Base-by-base conservation (phyloP, 306 rosid genomes). In the Trifolium repens region DNA sequence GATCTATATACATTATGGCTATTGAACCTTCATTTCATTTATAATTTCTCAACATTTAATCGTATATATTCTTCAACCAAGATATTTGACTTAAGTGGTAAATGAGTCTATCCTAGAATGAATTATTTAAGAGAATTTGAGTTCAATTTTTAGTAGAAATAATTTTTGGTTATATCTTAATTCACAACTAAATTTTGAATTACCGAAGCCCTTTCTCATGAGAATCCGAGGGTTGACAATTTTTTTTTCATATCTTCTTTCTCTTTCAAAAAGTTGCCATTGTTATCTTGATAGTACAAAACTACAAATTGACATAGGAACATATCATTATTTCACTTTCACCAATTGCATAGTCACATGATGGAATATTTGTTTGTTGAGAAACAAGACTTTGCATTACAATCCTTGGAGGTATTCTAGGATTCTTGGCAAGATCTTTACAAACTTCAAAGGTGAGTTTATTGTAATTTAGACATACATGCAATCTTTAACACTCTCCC, bases 381-480 rank as follows among this genome's bases (percentile, higher is more conserved):
- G 86, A 80, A 17, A 89, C 81, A 11, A 92, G 87, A 46, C 93
- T 96, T 42, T 88, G 81, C 69, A 92, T 74, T 4, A n/a, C n/a
- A n/a, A n/a, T 96, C 84, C 79, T 80, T 22, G 97, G 96, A 54
- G 96, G 93, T 82, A 88, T 88, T 85, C 83, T 88, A 0, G 86
- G 97, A 52, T 85, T 92, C 74, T 90, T 90, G 27, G 97, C 93
- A 3, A 92, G 85, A 50, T 88, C 90, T 39, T 87, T 92, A 37
- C 91, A 32, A 32, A 32, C 35, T 32, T 32, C 35, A 32, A 32
- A 4, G 35, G 35, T 32, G 35, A 32, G 35, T 32, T 32, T 32
- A 32, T 32, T 72, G 47, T 84, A 89, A 55, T 90, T 87, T 15
- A 92, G 69, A 78, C 93, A 87, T 85, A 87, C 72, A 44, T 96